Evolutionary conservation across 2,329 filamentous ascomycete genomes (phyloP).

Genomic region (Arthrocladium fulminans): DNA sequence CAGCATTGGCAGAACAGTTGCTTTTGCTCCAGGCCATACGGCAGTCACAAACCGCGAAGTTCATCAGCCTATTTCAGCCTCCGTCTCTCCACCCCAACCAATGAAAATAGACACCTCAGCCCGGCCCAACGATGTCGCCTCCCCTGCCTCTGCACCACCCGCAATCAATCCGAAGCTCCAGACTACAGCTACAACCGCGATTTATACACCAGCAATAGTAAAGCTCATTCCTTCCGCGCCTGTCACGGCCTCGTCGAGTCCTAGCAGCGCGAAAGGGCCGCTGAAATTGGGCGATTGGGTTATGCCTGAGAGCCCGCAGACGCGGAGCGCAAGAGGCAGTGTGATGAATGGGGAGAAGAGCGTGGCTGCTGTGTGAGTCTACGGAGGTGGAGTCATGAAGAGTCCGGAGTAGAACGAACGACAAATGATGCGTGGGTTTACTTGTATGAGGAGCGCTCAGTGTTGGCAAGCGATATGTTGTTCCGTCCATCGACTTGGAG

Average conservation of each 20-base stretch:
- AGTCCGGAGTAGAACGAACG: not conserved
- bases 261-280: not conserved
- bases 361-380: not conserved
- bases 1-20: not conserved
- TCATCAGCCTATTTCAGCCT: too few species aligned
- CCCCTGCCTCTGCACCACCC: not conserved
- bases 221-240: not conserved
- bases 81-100: not conserved
- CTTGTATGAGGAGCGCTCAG: not conserved
- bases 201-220: not conserved
- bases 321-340: not conserved
- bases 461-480: not conserved
- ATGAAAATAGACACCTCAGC: not conserved
- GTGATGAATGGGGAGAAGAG: not conserved
- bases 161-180: not conserved
- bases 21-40: not conserved
- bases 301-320: not conserved
- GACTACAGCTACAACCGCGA: not conserved
- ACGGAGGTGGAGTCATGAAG: too few species aligned
- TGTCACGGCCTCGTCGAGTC: not conserved
- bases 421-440: too few species aligned
- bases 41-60: too few species aligned
- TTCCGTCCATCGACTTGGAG: not conserved
- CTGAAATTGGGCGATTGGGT: conserved; percentile 6
- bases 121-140: not conserved